Base-by-base conservation (phyloP, 352 stramenopile genomes). In the Pythium volutum region DNA sequence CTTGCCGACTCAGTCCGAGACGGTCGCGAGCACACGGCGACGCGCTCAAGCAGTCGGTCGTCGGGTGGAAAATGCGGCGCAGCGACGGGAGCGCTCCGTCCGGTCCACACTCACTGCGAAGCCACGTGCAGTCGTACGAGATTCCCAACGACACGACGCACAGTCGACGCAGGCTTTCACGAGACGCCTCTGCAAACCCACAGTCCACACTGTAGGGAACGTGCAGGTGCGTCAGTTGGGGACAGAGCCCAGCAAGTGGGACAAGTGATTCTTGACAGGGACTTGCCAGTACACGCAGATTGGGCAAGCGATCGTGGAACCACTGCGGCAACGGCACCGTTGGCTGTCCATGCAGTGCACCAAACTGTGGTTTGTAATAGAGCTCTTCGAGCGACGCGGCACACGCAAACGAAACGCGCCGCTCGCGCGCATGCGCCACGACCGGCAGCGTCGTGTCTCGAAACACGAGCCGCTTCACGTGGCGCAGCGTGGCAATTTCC, bases 251-350 rank as follows among this genome's bases (percentile, higher is more conserved):
- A 1, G 27, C 41, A 8, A 52, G 54, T n/a, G 6, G 25, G 11
- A 9, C n/a, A 16, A 52, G 20, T 7, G 38, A 41, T 23, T 47
- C 26, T 15, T 52, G 39, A 14, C 43, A 42, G 1, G 42, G 54
- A 42, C 54, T 60, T 10, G 54, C 54, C 18, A 60, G 54, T 15
- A 52, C 54, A 27, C 54, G 39, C 12, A 60, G 34, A 4, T 58
- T 58, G 4, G 34, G 25, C 16, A 48, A 16, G 6, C 51, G 22
- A 45, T 46, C 25, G 7, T 27, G 14, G 7, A 58, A 48, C 51
- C 33, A 58, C 22, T 36, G 23, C 2, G 51, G 51, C 3, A 58
- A 16, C 18, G 46, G 27, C 12, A 29, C 31, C 1, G 8, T 5
- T 15, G 16, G 20, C 16, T n/a, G 4, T 4, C 6, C 20, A 9